A percentile compares a stretch with the other conserved stretches of the same genome.
phyloP scores from a whole-genome alignment of 306 rosid genomes.

The Vachellia pachyceras region DNA sequence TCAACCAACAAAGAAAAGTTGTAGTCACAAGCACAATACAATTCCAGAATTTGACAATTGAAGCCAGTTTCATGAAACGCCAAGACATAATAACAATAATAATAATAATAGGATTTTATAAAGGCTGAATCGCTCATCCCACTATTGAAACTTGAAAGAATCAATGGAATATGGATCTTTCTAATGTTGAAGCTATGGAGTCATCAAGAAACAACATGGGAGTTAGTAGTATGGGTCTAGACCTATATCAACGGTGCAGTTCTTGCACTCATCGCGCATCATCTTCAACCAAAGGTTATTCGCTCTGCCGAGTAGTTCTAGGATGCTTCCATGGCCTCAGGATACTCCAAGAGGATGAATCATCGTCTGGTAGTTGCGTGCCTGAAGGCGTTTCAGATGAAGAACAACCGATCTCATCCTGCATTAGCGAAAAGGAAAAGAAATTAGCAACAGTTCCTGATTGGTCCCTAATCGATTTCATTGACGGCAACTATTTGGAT shows the following conservation, averaged over 20 bases:
- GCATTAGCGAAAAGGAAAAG: not conserved
- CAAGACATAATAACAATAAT: not conserved
- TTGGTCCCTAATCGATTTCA: not conserved
- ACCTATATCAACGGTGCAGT: conserved; percentile 2
- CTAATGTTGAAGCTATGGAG: not conserved
- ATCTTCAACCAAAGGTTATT: not conserved
- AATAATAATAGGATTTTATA: not conserved
- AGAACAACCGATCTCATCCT: conserved; percentile 24
- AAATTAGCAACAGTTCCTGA: not conserved
- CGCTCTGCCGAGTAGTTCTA: not conserved
- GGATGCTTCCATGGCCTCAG: conserved; percentile 28
- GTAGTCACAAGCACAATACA: not conserved
- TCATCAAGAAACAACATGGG: not conserved
- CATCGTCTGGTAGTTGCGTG: conserved; percentile 6
- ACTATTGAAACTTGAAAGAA: not conserved
- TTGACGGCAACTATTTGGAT: not conserved
- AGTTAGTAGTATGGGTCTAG: not conserved
- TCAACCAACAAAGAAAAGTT: not conserved
- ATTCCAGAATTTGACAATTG: not conserved
- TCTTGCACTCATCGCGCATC: not conserved
- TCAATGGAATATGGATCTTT: not conserved
- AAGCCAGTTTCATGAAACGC: not conserved
- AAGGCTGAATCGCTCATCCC: not conserved
- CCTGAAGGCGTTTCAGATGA: conserved; percentile 31
- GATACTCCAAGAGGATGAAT: conserved; percentile 11